Percentiles rank a stretch among this genome's conserved stretches.
Conservation (phyloP, 129 eudicot genomes). For the Arctium minus region DNA sequence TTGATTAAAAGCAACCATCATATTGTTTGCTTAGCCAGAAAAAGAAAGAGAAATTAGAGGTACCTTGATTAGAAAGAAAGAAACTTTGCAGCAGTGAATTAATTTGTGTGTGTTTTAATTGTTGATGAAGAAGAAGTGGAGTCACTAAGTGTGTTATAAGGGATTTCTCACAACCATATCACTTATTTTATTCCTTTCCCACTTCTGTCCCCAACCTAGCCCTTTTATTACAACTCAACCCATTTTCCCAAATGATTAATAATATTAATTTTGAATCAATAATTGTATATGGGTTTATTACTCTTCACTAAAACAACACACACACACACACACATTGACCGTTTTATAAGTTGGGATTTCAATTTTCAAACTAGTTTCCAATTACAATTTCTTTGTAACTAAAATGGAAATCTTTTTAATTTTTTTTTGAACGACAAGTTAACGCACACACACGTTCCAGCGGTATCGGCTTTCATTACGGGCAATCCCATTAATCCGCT, state of each 20-base stretch:
- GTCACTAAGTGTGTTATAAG: slow-evolving; percentile 28
- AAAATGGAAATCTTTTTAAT: neutral
- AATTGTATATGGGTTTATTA: neutral
- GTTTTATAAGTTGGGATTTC: neutral
- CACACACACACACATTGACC: neutral
- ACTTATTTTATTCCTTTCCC: slow-evolving; percentile 21
- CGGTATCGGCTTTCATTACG: too few relatives aligned
- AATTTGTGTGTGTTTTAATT: slow-evolving; percentile 12
- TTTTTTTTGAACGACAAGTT: neutral
- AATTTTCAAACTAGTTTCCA: neutral
- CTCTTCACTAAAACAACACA: neutral
- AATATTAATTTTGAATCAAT: neutral
- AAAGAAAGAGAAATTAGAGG: neutral
- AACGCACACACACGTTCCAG: too few relatives aligned
- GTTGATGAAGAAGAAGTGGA: slow-evolving; percentile 21
- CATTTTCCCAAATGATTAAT: neutral
- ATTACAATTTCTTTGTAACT: neutral
- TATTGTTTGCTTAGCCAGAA: neutral
- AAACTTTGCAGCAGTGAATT: neutral
- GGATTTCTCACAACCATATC: slow-evolving; percentile 17
- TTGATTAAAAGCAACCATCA: neutral
- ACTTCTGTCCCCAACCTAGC: slow-evolving; percentile 18
- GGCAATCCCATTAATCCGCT: too few relatives aligned
- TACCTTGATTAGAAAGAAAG: slow-evolving; percentile 16
- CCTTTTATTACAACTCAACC: slow-evolving; percentile 9